Base-by-base conservation (phyloP, 1,284 basidiomycete genomes). In the Pterulicium gracile region DNA sequence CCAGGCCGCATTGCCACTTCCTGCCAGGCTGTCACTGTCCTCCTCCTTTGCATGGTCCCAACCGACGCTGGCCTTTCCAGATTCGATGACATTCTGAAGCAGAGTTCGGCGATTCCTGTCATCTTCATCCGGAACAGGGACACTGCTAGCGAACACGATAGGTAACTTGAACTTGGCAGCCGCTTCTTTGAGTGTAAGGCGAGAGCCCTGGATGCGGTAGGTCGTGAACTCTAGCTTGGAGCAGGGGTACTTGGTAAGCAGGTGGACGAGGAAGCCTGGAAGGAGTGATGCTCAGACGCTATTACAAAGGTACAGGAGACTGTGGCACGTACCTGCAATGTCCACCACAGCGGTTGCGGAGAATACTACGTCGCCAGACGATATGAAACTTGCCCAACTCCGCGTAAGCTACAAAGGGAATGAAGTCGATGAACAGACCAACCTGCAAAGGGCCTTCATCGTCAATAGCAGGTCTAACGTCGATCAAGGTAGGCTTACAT, bases 281-380 rank as follows among this genome's bases (percentile, higher is more conserved):
- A 21, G n/a, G 35, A 4, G 34, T 34, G 24, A 42, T 12, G n/a
- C n/a, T n/a, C n/a, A 39, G 3, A 27, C 7, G 1, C 17, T 10
- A 14, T 21, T 17, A 34, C n/a, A 39, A 32, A 32, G 27, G 27
- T n/a, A 32, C n/a, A n/a, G 27, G 27, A 32, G 27, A n/a, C 7
- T 7, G 27, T 10, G n/a, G 27, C 7, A n/a, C 27, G 7, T 39
- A 55, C 56, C 55, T 27, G 44, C 55, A 35, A 56, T 50, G 32
- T 61, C 55, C 14, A 45, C 47, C 17, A 51, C n/a, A 13, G 55
- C 49, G 1, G 58, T 59, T 44, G 51, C 46, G 4, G 57, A 50
- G 13, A 54, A n/a, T n/a, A n/a, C n/a, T n/a, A n/a, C n/a, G n/a
- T n/a, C n/a, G n/a, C n/a, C n/a, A n/a, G n/a, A n/a, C n/a, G n/a